A percentile compares a stretch with the other conserved stretches of the same genome.
These are phyloP conservation scores for Alternaria sp. DNA, from an alignment of 2,329 filamentous ascomycete genomes.

Conservation along the genomic window DNA sequence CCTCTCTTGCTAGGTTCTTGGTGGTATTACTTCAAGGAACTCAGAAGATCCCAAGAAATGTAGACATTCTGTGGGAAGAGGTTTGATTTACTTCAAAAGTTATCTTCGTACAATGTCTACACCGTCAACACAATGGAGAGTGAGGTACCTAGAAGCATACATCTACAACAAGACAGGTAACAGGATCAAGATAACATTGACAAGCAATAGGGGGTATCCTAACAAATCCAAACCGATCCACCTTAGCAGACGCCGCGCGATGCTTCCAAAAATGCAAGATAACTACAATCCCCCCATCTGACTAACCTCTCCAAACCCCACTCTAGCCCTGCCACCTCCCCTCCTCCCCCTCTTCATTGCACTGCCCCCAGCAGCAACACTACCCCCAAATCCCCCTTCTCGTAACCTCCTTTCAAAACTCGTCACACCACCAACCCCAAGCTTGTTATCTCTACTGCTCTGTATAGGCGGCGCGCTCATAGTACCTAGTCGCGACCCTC, in stretches of 20 bases:
- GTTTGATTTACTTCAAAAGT: too few relatives aligned
- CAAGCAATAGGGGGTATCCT: conserved; percentile 10
- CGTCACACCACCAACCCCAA: conserved; percentile 29
- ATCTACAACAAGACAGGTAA: background rate
- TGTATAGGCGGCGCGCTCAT: conserved; percentile 44
- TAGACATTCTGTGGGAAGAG: background rate
- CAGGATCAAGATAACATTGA: background rate
- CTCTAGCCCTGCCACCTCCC: background rate
- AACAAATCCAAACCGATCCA: conserved; percentile 2
- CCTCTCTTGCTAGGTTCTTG: background rate
- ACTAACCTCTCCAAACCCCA: conserved; percentile 16
- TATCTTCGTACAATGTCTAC: background rate
- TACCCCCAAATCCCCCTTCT: conserved; percentile 39
- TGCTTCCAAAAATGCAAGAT: background rate
- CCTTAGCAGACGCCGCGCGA: background rate
- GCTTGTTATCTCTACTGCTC: conserved; percentile 1
- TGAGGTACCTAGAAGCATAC: background rate
- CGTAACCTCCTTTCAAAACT: conserved; percentile 45
- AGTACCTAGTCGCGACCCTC: conserved; percentile 19
- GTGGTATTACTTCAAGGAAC: background rate
- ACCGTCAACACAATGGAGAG: background rate
- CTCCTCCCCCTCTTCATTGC: background rate
- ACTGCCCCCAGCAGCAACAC: conserved; percentile 15
- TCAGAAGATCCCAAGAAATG: background rate
- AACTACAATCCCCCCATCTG: conserved; percentile 8